phyloP scores from a whole-genome alignment of 2,329 filamentous ascomycete genomes.

The Paracoccidioides lutzii region DNA sequence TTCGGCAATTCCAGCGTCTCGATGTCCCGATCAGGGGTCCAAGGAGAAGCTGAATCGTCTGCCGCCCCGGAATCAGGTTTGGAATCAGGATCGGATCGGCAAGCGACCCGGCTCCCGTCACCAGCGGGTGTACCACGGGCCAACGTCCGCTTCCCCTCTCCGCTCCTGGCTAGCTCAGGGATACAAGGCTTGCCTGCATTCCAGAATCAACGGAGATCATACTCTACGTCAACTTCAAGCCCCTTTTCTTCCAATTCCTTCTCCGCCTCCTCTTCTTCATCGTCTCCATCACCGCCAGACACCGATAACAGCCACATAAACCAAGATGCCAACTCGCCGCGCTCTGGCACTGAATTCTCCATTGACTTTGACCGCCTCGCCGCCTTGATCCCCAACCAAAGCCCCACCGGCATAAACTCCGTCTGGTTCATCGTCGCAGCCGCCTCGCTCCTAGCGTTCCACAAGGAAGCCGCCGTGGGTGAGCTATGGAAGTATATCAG shows the following conservation, averaged over 20 bases:
- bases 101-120: too few species aligned
- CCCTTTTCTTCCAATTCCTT: not conserved
- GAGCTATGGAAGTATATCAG: slow-evolving; percentile 16
- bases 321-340: not conserved
- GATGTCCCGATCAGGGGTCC: not conserved
- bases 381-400: not conserved
- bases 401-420: slow-evolving; percentile 5
- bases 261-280: not conserved
- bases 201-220: not conserved
- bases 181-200: not conserved
- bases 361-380: slow-evolving; percentile 2
- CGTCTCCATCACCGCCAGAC: not conserved
- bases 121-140: not conserved
- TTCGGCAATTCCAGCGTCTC: not conserved
- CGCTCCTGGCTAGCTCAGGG: not conserved
- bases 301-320: not conserved
- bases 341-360: not conserved
- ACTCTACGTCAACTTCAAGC: not conserved
- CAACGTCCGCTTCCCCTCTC: not conserved
- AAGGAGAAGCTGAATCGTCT: not conserved
- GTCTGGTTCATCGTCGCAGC: slow-evolving; percentile 18
- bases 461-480: slow-evolving; percentile 16
- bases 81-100: not conserved
- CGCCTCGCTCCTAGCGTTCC: slow-evolving; percentile 16
- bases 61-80: not conserved